phyloP scores from a whole-genome alignment of 331 rosid genomes.

The Spiraea crenata region DNA sequence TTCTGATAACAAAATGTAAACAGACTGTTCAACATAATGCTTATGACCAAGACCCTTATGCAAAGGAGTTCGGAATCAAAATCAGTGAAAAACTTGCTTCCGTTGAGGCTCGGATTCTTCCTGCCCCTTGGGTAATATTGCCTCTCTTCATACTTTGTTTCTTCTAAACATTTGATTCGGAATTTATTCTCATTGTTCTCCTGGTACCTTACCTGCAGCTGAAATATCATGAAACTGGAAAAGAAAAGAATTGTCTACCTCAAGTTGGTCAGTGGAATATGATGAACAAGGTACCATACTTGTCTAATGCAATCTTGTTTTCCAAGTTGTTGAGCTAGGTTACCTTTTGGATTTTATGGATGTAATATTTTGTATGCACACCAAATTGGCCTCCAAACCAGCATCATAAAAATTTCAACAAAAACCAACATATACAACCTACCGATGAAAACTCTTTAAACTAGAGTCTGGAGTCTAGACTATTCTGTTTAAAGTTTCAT shows the following conservation, averaged over 20 bases:
- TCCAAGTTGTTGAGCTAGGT: not conserved
- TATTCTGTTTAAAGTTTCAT: not conserved
- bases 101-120: slow-evolving; percentile 96
- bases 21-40: slow-evolving; percentile 88
- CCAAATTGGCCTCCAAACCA: not conserved
- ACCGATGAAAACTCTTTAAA: not conserved
- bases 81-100: slow-evolving; percentile 87
- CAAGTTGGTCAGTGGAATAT: slow-evolving; percentile 99
- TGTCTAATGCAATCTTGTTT: slow-evolving; percentile 3
- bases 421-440: not conserved
- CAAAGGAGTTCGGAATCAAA: slow-evolving; percentile 91
- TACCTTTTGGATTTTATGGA: not conserved
- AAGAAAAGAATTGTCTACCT: slow-evolving; percentile 94
- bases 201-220: slow-evolving; percentile 49
- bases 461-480: not conserved
- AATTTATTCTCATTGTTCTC: slow-evolving; percentile 10
- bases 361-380: not conserved
- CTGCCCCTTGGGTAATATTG: slow-evolving; percentile 90
- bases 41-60: slow-evolving; percentile 88
- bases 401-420: not conserved
- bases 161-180: slow-evolving; percentile 10
- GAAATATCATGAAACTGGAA: slow-evolving; percentile 90
- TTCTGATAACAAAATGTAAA: slow-evolving; percentile 6
- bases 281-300: slow-evolving; percentile 88
- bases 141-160: slow-evolving; percentile 15